Evolutionary conservation across 2,329 filamentous ascomycete species (phyloP).

Genomic region (Aspergillus novofumigatus): DNA sequence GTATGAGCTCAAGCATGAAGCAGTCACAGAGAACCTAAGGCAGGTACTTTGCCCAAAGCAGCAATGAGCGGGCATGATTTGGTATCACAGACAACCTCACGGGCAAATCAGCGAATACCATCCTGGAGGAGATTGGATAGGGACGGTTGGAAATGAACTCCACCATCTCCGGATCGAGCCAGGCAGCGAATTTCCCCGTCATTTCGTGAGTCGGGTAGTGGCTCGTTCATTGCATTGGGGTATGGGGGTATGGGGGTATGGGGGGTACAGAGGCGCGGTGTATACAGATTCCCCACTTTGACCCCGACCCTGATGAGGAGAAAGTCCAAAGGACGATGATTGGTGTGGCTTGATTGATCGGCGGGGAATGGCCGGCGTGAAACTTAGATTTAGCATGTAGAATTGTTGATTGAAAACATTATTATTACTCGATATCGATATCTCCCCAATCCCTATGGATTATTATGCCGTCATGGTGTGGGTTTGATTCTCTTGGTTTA

Average conservation of each 20-base stretch:
- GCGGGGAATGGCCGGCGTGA: not conserved
- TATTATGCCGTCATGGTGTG: conserved; percentile 11
- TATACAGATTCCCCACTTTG: not conserved
- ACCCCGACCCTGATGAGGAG: not conserved
- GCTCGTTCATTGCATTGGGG: not conserved
- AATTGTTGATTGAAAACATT: not conserved
- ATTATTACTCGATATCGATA: not conserved
- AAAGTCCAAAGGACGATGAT: not conserved
- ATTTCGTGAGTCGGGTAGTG: conserved; percentile 1
- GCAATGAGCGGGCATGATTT: not conserved
- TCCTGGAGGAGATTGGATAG: not conserved
- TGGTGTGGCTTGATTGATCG: conserved; percentile 2
- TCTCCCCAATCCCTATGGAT: not conserved
- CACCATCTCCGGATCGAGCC: conserved; percentile 18
- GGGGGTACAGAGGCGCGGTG: too few relatives aligned
- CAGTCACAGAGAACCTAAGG: not conserved
- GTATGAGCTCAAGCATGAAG: not conserved
- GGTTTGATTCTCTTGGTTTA: not conserved
- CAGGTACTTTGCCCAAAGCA: not conserved
- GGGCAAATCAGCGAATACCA: not conserved
- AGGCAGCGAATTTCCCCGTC: not conserved
- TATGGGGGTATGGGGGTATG: not conserved
- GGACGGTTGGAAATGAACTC: conserved; percentile 1
- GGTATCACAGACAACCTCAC: not conserved
- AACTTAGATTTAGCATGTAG: not conserved